Evolutionary conservation across 2,329 filamentous ascomycete genomes (phyloP).

Genomic region (Stemphylium lycopersici): DNA sequence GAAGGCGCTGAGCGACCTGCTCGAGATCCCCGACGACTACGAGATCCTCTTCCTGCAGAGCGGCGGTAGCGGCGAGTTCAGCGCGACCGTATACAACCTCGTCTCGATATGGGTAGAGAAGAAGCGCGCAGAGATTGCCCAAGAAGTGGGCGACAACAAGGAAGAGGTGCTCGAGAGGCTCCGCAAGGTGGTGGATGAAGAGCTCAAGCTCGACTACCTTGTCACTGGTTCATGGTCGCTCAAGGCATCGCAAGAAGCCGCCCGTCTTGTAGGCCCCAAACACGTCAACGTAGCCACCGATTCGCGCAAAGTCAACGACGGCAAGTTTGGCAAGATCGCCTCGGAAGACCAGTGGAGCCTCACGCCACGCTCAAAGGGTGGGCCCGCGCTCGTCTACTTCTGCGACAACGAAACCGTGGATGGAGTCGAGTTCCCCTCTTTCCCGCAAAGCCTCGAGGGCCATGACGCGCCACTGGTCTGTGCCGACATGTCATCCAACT

Average conservation of each 20-base stretch:
- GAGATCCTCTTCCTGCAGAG: conserved; percentile 88
- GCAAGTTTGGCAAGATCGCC: conserved; percentile 87
- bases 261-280: conserved; percentile 75
- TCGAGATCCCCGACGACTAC: conserved; percentile 85
- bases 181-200: conserved; percentile 67
- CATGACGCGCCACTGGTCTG: conserved; percentile 75
- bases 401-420: conserved; percentile 96
- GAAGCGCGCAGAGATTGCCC: conserved; percentile 65
- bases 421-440: conserved; percentile 83
- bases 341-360: conserved; percentile 78
- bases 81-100: conserved; percentile 82
- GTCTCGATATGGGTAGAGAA: conserved; percentile 81
- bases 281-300: conserved; percentile 82
- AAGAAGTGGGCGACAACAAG: conserved; percentile 62
- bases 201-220: conserved; percentile 85
- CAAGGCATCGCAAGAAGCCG: conserved; percentile 86
- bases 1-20: conserved; percentile 71
- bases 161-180: conserved; percentile 65
- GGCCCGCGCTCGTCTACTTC: conserved; percentile 77
- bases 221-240: conserved; percentile 90
- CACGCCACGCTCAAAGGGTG: conserved; percentile 61
- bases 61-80: conserved; percentile 86
- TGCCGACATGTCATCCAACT: conserved; percentile 94
- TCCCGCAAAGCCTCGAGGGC: conserved; percentile 70
- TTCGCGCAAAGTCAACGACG: conserved; percentile 65